Percentiles rank a stretch among this genome's conserved stretches.
These are phyloP conservation scores for Porodaedalea pini DNA, from an alignment of 1,284 basidiomycete species.

Conservation along the genomic window DNA sequence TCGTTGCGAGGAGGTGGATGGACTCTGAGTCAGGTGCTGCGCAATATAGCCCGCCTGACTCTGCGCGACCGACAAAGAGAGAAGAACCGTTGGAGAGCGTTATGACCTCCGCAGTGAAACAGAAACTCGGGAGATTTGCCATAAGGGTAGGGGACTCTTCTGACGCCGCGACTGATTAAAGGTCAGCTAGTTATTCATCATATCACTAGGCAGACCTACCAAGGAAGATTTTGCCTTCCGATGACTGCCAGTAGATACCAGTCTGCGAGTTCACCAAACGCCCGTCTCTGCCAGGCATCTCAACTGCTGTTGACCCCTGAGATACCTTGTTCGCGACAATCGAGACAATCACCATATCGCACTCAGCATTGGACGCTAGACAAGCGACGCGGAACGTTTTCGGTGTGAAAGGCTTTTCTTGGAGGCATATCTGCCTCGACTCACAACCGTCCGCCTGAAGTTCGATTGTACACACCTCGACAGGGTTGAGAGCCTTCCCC, in stretches of 20 bases:
- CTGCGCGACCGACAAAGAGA: constrained; percentile 65
- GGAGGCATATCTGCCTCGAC: constrained; percentile 8
- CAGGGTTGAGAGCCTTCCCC: constrained; percentile 62
- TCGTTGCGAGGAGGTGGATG: constrained; percentile 45
- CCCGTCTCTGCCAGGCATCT: constrained; percentile 30
- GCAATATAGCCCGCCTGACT: constrained; percentile 61
- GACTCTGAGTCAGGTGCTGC: constrained; percentile 29
- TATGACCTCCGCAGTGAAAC: constrained; percentile 41
- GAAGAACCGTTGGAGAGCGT: constrained; percentile 17
- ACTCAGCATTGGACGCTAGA: not conserved
- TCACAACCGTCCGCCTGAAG: constrained; percentile 24
- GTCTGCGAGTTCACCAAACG: constrained; percentile 38
- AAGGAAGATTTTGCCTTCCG: constrained; percentile 46
- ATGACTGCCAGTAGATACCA: constrained; percentile 45
- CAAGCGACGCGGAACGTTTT: not conserved
- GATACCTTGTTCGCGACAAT: not conserved
- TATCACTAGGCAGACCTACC: constrained; percentile 37
- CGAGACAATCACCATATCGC: not conserved
- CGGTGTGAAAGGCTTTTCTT: not conserved
- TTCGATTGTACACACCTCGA: constrained; percentile 44
- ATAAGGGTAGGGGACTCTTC: constrained; percentile 25
- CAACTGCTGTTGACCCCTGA: not conserved
- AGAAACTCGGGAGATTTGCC: constrained; percentile 57
- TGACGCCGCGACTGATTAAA: not conserved
- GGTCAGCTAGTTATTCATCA: not conserved